Evolutionary conservation across 371 early-diverging fungal species (phyloP).

Genomic region (Mortierella sp.): DNA sequence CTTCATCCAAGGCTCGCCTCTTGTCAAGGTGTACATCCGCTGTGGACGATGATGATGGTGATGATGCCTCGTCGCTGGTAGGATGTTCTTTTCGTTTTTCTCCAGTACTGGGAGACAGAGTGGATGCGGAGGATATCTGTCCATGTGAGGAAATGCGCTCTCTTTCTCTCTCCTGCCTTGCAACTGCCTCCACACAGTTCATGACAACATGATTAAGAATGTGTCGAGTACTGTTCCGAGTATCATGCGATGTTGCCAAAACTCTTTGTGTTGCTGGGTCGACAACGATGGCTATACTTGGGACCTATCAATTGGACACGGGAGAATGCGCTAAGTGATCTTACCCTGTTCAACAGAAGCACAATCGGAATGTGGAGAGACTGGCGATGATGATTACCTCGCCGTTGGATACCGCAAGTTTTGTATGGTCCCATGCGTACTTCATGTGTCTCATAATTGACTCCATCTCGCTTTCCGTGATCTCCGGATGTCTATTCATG

Average conservation of each 20-base stretch:
- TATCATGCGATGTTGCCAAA: slow-evolving; percentile 60
- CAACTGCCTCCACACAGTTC: slow-evolving; percentile 66
- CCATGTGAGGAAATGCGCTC: too few species aligned
- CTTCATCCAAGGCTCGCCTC: too few species aligned
- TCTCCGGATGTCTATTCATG: slow-evolving; percentile 57
- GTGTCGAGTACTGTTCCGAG: slow-evolving; percentile 56
- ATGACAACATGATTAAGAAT: slow-evolving; percentile 72
- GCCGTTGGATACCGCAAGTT: slow-evolving; percentile 25
- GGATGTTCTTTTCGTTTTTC: slow-evolving; percentile 41
- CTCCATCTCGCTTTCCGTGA: slow-evolving; percentile 55
- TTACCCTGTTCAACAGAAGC: too few species aligned
- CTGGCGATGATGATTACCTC: slow-evolving; percentile 35
- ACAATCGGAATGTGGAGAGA: too few species aligned
- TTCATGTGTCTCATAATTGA: slow-evolving; percentile 56
- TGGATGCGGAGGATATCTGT: too few species aligned
- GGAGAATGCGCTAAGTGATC: not conserved
- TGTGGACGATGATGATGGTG: not conserved
- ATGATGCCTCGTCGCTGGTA: not conserved
- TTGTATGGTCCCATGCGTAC: slow-evolving; percentile 40
- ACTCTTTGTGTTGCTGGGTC: slow-evolving; percentile 58
- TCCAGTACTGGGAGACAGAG: slow-evolving; percentile 21
- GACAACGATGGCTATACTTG: slow-evolving; percentile 59
- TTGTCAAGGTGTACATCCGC: not conserved
- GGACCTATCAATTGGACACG: slow-evolving; percentile 24
- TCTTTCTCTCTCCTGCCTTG: slow-evolving; percentile 33